phyloP scores from a whole-genome alignment of 192 early-diverging fungal genomes.

The Geranomyces michiganensis region DNA sequence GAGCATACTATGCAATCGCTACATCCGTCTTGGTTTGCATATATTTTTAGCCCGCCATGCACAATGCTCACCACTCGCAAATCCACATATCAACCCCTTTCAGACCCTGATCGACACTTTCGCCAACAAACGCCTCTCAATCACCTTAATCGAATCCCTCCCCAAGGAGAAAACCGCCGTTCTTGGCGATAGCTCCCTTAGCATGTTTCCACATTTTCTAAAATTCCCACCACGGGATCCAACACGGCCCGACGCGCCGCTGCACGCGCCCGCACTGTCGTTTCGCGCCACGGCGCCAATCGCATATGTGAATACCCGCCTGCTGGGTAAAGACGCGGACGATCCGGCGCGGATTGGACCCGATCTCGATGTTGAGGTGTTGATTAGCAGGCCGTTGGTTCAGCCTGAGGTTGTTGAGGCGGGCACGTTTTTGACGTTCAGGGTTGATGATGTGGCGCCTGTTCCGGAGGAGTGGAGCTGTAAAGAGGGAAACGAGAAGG shows the following conservation, averaged over 20 bases:
- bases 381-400: constrained; percentile 47
- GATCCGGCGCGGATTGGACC: constrained; percentile 30
- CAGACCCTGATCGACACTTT: constrained; percentile 61
- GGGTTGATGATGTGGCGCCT: constrained; percentile 53
- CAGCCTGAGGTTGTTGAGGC: constrained; percentile 47
- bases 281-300: constrained; percentile 42
- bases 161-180: constrained; percentile 66
- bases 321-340: constrained; percentile 49
- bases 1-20: no score
- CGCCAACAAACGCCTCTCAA: constrained; percentile 53
- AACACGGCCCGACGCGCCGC: constrained; percentile 36
- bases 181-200: constrained; percentile 53
- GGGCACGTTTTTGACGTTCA: constrained; percentile 54
- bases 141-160: constrained; percentile 60
- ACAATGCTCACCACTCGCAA: background rate
- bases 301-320: constrained; percentile 47
- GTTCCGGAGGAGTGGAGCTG: constrained; percentile 66
- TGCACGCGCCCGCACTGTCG: constrained; percentile 32
- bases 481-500: constrained; percentile 65
- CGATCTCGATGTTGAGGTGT: constrained; percentile 51
- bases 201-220: constrained; percentile 44
- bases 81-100: no score
- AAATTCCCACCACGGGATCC: constrained; percentile 50
- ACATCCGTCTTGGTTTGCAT: no score
- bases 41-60: no score